Percentiles rank a stretch among this genome's conserved stretches.
Conservation (phyloP, 345 rosid genomes). For the Linum tenue region DNA sequence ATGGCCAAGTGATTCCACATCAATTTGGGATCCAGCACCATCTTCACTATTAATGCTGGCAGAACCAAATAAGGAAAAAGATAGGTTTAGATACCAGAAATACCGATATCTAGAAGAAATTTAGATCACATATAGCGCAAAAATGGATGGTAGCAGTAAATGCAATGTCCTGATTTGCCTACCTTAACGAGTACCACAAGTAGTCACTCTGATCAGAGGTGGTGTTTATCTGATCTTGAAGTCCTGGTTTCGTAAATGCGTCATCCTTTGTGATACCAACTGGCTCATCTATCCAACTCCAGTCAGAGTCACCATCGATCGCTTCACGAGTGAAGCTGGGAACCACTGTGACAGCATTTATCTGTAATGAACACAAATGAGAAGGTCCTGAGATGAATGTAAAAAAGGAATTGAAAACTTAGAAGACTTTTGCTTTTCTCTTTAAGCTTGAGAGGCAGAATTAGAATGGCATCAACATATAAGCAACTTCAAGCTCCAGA, state of each 20-base stretch:
- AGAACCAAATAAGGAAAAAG: constrained; percentile 4
- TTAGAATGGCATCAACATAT: not conserved
- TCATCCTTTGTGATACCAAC: constrained; percentile 62
- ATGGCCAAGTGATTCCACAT: constrained; percentile 78
- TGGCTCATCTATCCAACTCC: constrained; percentile 83
- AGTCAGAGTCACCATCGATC: constrained; percentile 34
- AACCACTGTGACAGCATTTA: constrained; percentile 52
- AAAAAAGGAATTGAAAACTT: not conserved
- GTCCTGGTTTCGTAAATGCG: constrained; percentile 55
- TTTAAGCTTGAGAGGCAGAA: too few relatives aligned
- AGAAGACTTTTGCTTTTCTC: not conserved
- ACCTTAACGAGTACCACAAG: constrained; percentile 93
- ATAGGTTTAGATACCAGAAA: not conserved
- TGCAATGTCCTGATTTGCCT: constrained; percentile 6
- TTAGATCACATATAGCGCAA: not conserved
- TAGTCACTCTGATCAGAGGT: constrained; percentile 82
- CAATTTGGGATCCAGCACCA: constrained; percentile 65
- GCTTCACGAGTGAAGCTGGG: constrained; percentile 43
- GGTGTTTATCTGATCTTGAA: constrained; percentile 78
- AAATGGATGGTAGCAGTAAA: not conserved
- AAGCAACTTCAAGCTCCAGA: constrained; percentile 2
- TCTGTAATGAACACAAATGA: constrained; percentile 28
- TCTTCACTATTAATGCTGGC: constrained; percentile 43
- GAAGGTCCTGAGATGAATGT: not conserved
- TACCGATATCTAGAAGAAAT: not conserved